phyloP scores from a whole-genome alignment of 495 filamentous ascomycete genomes.

The Penicillium cinerascens region DNA sequence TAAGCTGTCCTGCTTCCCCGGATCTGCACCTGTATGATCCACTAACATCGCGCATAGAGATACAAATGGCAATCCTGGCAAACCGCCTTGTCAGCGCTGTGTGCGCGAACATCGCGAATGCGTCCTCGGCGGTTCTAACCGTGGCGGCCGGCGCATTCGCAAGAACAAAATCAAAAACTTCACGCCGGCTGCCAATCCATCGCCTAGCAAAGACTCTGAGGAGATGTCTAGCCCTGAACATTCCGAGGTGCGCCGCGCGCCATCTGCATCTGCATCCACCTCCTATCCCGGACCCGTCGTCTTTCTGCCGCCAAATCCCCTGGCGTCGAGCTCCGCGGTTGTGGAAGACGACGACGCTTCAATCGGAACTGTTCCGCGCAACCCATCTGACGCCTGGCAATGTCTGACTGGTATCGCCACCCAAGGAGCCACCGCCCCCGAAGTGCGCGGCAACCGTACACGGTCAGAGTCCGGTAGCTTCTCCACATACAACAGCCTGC shows the following conservation, averaged over 20 bases:
- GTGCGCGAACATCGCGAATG: constrained; percentile 57
- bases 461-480: constrained; percentile 21
- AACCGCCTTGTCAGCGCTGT: constrained; percentile 57
- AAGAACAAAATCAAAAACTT: constrained; percentile 46
- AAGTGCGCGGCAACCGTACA: constrained; percentile 20
- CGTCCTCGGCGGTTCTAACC: constrained; percentile 58
- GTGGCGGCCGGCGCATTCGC: constrained; percentile 58
- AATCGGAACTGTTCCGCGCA: constrained; percentile 41
- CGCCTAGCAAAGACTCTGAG: constrained; percentile 27
- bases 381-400: constrained; percentile 50
- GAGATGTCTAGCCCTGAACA: constrained; percentile 28
- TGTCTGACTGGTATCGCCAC: constrained; percentile 42
- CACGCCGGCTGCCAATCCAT: constrained; percentile 25
- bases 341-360: constrained; percentile 43
- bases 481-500: constrained; percentile 28
- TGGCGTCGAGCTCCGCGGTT: constrained; percentile 23
- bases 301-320: constrained; percentile 35
- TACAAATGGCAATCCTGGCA: constrained; percentile 43
- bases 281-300: constrained; percentile 39
- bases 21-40: constrained; percentile 15
- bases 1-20: constrained; percentile 39
- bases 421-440: constrained; percentile 18
- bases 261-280: constrained; percentile 23
- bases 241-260: constrained; percentile 26
- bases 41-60: constrained; percentile 35